These are phyloP conservation scores for Prunella vulgaris DNA, from an alignment of 257 asterid species.

Conservation along the genomic window DNA sequence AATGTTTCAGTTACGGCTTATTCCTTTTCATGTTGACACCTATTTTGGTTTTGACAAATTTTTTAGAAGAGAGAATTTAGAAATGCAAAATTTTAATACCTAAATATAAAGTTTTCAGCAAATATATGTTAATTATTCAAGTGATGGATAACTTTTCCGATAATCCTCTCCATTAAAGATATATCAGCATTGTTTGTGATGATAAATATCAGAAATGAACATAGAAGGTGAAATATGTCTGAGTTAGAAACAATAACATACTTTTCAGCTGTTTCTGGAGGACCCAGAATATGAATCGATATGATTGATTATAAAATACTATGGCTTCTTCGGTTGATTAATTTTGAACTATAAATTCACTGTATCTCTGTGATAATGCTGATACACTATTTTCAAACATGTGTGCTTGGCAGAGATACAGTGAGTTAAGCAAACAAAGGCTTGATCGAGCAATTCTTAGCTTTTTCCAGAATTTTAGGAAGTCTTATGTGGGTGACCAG, in stretches of 20 bases:
- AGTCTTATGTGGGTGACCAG: slow-evolving; percentile 92
- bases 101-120: not conserved
- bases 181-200: not conserved
- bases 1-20: not conserved
- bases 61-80: slow-evolving; percentile 2
- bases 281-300: not conserved
- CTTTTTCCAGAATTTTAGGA: slow-evolving; percentile 88
- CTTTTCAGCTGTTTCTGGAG: not conserved
- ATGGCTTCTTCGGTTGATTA: not conserved
- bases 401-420: slow-evolving; percentile 66
- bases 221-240: not conserved
- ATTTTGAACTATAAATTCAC: slow-evolving; percentile 6
- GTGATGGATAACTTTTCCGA: slow-evolving; percentile 5
- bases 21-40: slow-evolving; percentile 5
- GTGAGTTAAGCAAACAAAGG: slow-evolving; percentile 85
- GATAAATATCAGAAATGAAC: not conserved
- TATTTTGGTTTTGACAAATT: slow-evolving; percentile 1
- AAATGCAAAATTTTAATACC: not conserved
- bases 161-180: not conserved
- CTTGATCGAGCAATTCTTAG: slow-evolving; percentile 94
- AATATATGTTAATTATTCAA: not conserved
- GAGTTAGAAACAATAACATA: not conserved
- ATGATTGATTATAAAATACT: slow-evolving; percentile 1
- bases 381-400: slow-evolving; percentile 21
- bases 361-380: slow-evolving; percentile 15